Base-by-base conservation (phyloP, 805 yeast genomes). In the Nakazawaea pomicola region DNA sequence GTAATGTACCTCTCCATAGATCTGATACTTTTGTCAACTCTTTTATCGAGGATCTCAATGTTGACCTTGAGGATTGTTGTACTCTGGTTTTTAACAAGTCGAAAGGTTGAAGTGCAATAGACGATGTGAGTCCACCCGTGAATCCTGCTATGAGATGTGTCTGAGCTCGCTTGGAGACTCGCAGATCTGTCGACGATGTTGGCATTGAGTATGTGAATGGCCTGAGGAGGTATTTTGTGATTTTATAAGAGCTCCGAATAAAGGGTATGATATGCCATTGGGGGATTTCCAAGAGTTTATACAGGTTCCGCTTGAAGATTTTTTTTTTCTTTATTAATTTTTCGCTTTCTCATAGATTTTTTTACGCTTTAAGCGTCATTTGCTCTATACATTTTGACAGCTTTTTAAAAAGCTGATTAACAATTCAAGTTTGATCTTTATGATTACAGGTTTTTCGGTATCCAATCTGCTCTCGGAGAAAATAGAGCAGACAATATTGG, bases 1-100 rank as follows among this genome's bases (percentile, higher is more conserved):
- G 96, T 29, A 89, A 53, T 0, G 96, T 91, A 0, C 99, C 99
- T 41, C 96, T 72, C 99, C 99, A 93, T 29, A 90, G 66, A 38
- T 80, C 78, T 36, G 56, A 58, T 19, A 69, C 42, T 16, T 65
- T 58, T 2, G 61, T 59, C 8, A 83, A 49, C 35, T 72, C 72
- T 40, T 58, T 63, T 11, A 69, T 36, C 1, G 65, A 61, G 0
- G 58, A 43, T 8, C 44, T 28, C 5, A 68, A 44, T 6, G 70
- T 60, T 6, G 61, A 49, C 3, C 54, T 48, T 11, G 55, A 48
- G 25, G 64, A 56, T 54, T 83, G 91, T 63, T 88, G 98, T 7
- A 88, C 68, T 47, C 98, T 62, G 0, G 98, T 91, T 59, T 91
- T 91, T 35, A 91, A 62, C 34, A 91, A 68, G 59, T 91, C 98